Evolutionary conservation across 495 filamentous ascomycete genomes (phyloP), one percentile per base, ranked within the genome.

Genomic region (Platismatia glauca): DNA sequence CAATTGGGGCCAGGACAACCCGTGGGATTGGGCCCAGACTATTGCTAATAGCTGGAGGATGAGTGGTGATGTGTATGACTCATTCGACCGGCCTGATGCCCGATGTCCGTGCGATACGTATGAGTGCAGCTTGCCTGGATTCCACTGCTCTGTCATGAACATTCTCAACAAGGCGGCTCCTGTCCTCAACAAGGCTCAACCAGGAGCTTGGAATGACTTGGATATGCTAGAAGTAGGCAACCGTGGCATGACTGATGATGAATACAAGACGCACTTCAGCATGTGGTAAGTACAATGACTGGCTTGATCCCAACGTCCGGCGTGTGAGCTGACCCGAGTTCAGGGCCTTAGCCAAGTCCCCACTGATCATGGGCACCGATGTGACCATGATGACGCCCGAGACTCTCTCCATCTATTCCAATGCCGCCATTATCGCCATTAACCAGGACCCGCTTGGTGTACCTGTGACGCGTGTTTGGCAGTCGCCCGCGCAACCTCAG

Each of bases 161-260:
- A 75, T 81, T n/a, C 67, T 85, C 4, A 82, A 82, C 69, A 73
- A 78, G 65, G 78, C 76, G 57, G 69, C 72, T 13, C 69, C 72
- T 39, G 71, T 74, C 57, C 62, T 67, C 1, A 69, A 71, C 60
- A 70, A 74, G 53, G 73, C 65, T 18, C 66, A 70, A 39, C 67
- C 72, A 4, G 71, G 71, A 34, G 72, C 66, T 7, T 75, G 73
- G 73, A 76, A 76, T 55, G 73, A 75, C 59, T 59, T 81, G 31
- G 86, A 88, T 66, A 84, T 84, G 81, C 55, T 69, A 59, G 85
- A 87, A 70, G 81, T 88, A 55, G 86, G 86, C 29, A 87, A 86
- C 59, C 77, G 76, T 22, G 77, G 74, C 7, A 73, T 88, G 60
- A 81, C 75, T 12, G 72, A 79, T 37, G 73, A 71, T 7, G 71